Evolutionary conservation across 441 rosid species (phyloP), one percentile per base, ranked within the genome.

Genomic region (Biscutella laevigata): DNA sequence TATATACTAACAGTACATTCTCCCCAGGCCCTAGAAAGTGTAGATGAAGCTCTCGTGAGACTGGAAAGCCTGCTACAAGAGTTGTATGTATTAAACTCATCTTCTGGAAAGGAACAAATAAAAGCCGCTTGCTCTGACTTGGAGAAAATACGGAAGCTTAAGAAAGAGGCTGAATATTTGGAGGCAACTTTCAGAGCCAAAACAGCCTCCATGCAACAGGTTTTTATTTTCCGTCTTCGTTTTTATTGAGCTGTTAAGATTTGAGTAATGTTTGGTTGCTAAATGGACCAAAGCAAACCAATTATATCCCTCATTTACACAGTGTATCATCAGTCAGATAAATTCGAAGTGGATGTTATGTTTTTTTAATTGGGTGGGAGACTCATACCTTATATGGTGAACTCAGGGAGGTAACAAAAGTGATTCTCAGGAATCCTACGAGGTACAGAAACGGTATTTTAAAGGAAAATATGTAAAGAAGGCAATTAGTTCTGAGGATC

Each of bases 91-190:
- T 80, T 95, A 59, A 84, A 83, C 71, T 78, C 97, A 54, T 66
- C 58, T 63, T 77, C 88, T 57, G 94, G 96, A 71, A 94, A 84
- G 68, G 95, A 86, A 73, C 85, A 88, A 67, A 55, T 94, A 59
- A 73, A 88, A 75, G 99, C 95, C 48, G 99, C 99, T 61, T 88
- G 97, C 73, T 84, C 94, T 67, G 97, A 94, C 80, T 94, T 94
- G 58, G 95, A 94, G 76, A 89, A 77, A 61, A 86, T 94, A 62
- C 77, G 99, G 75, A 94, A 84, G 79, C 96, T 94, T 12, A 94
- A 88, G 80, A 89, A 94, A 74, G 99, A 94, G 78, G 96, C 99
- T 57, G 97, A 84, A 60, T 94, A 89, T 81, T 81, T 94, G 39
- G 96, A 94, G 75, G 99, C 84, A 45, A 89, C 97, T 70, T 86